These are phyloP conservation scores for Claviceps lovelessii DNA, from an alignment of 2,329 filamentous ascomycete species.

Conservation along the genomic window DNA sequence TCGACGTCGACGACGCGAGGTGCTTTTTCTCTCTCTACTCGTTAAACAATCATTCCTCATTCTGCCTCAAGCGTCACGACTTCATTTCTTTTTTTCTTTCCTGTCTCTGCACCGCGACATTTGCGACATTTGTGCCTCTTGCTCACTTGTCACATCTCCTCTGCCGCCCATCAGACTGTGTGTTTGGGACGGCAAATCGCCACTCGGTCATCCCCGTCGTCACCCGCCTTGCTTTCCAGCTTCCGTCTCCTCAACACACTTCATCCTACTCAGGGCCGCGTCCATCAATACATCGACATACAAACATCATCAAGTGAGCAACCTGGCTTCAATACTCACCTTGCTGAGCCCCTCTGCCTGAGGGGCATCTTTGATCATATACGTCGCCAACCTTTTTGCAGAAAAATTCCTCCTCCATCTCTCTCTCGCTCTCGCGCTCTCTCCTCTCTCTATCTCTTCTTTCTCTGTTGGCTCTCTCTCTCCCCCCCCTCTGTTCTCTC, in stretches of 20 bases:
- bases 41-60: conserved; percentile 2
- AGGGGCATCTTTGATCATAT: conserved; percentile 4
- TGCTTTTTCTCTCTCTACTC: conserved; percentile 4
- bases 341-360: conserved; percentile 5
- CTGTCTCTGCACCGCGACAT: background rate
- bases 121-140: background rate
- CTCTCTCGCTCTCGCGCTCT: no score
- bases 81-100: background rate
- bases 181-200: conserved; percentile 4
- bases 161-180: background rate
- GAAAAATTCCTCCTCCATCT: background rate
- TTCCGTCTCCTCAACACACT: background rate
- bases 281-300: background rate
- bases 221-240: background rate
- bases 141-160: background rate
- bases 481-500: no score
- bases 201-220: conserved; percentile 5
- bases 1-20: background rate
- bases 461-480: no score
- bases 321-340: conserved; percentile 2
- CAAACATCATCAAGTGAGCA: background rate
- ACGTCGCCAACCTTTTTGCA: background rate
- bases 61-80: conserved; percentile 4
- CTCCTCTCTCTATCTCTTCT: no score
- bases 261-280: background rate